Evolutionary conservation across 768 basidiomycete species (phyloP), one percentile per base, ranked within the genome.

Genomic region (Ephemerocybe angulata): DNA sequence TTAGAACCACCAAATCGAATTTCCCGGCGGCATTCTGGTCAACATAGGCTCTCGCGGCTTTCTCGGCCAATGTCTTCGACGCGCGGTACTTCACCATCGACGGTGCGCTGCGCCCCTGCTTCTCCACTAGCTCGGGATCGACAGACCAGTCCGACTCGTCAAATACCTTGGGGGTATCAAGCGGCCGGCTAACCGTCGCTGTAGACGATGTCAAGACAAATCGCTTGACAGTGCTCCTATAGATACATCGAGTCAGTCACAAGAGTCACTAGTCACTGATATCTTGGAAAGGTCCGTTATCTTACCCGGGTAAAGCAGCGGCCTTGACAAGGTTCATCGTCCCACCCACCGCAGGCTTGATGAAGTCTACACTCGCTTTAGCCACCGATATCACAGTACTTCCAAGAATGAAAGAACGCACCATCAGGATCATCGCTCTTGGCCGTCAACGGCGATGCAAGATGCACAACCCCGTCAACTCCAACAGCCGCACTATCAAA

Each of bases 331-430:
- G 71, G 11, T 80, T 72, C 1, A 77, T 60, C 0, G 88, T 90
- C 3, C 88, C 88, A 2, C 79, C 70, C 3, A 90, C 79, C 22
- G 89, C 88, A 5, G 89, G 88, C 12, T 61, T 66, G 59, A 88
- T 82, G 38, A 89, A 58, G 59, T 87, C 82, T 84, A 42, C 30
- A 1, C 15, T 25, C 10, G 1, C 29, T 17, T 35, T 31, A 35
- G 17, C 12, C 19, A 5, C 28, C n/a, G 21, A 24, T 19, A 47
- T 21, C 22, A 35, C 12, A 15, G 21, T 25, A 35, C 15, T 24
- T 35, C 17, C 8, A 35, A 35, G 33, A 35, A 17, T 35, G 33
- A 17, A 8, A 35, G 21, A 19, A 54, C 53, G 25, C 47, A 63
- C 64, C 64, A 56, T 66, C 51, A 2, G 78, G 77, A 31, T 82